A percentile compares a stretch with the other conserved stretches of the same genome.
Evolutionary conservation across 441 rosid genomes (phyloP).

Genomic region (Adansonia gregorii): DNA sequence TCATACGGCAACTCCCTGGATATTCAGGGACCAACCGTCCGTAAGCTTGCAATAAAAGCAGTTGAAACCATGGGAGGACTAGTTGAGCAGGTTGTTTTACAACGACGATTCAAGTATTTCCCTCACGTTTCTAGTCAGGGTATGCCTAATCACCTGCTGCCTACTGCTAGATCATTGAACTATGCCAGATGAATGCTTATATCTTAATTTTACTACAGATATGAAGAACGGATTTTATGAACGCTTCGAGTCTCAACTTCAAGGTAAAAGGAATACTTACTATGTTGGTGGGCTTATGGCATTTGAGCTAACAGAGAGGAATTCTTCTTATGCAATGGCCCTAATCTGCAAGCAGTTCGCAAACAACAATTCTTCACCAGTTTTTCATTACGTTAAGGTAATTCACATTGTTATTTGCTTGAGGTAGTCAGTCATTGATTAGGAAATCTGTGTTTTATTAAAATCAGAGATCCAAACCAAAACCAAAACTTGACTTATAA

Average conservation of each 20-base stretch:
- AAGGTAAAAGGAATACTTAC: slow-evolving; percentile 60
- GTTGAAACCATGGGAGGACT: slow-evolving; percentile 53
- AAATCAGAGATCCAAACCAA: slow-evolving; percentile 1
- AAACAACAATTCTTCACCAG: slow-evolving; percentile 40
- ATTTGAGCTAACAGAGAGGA: slow-evolving; percentile 76
- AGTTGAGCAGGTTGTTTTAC: slow-evolving; percentile 56
- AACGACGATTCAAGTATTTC: slow-evolving; percentile 66
- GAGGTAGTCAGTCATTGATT: background rate
- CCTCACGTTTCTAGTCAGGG: slow-evolving; percentile 73
- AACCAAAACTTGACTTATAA: background rate
- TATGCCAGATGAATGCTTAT: slow-evolving; percentile 23
- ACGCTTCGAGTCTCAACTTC: slow-evolving; percentile 61
- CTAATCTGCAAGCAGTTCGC: slow-evolving; percentile 69
- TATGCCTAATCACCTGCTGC: slow-evolving; percentile 33
- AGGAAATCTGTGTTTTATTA: background rate
- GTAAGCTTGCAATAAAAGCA: slow-evolving; percentile 51
- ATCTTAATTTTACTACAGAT: slow-evolving; percentile 44
- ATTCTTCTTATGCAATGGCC: slow-evolving; percentile 70
- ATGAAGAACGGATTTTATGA: slow-evolving; percentile 72
- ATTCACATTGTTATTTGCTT: background rate
- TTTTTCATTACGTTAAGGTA: slow-evolving; percentile 65
- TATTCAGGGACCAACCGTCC: slow-evolving; percentile 47
- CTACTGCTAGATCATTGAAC: slow-evolving; percentile 18
- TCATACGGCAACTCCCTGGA: slow-evolving; percentile 61
- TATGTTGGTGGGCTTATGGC: slow-evolving; percentile 75